These are phyloP conservation scores for Apiotrichum akiyoshidainum DNA, from an alignment of 1,284 basidiomycete species.

Conservation along the genomic window DNA sequence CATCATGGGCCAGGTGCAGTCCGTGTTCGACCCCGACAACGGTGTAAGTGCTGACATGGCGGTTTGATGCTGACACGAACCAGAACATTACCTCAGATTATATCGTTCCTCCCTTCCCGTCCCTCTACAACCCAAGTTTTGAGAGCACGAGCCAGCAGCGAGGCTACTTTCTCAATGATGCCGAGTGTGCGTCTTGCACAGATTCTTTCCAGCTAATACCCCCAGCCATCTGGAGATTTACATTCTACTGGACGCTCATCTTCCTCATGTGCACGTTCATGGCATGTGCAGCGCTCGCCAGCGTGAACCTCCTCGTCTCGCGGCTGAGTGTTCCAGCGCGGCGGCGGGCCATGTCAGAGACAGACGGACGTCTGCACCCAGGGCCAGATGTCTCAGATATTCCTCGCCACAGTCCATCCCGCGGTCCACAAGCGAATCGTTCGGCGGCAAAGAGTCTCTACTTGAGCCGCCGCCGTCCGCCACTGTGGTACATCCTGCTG, in stretches of 20 bases:
- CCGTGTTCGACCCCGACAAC: conserved; percentile 30
- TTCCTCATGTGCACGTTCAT: conserved; percentile 69
- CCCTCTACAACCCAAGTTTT: conserved; percentile 54
- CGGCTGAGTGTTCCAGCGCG: neutral
- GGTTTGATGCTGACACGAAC: conserved; percentile 9
- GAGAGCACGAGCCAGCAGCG: conserved; percentile 34
- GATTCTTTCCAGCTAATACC: neutral
- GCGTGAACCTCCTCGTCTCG: conserved; percentile 65
- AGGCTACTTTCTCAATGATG: conserved; percentile 50
- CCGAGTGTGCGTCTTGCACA: conserved; percentile 37
- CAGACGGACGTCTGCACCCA: too few species aligned
- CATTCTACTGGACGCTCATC: conserved; percentile 76
- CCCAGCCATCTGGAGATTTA: conserved; percentile 76
- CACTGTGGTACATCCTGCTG: conserved; percentile 38
- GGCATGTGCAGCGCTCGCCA: conserved; percentile 64
- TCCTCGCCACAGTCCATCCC: too few species aligned
- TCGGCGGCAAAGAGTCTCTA: neutral
- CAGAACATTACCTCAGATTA: conserved; percentile 23
- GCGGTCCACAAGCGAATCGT: too few species aligned
- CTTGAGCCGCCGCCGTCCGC: conserved; percentile 27
- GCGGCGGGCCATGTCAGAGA: neutral
- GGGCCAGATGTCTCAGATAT: neutral
- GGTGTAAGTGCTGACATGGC: too few species aligned
- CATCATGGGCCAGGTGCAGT: conserved; percentile 35
- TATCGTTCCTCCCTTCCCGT: conserved; percentile 53